phyloP scores from a whole-genome alignment of 495 filamentous ascomycete species.

The Xylaria flabelliformis region DNA sequence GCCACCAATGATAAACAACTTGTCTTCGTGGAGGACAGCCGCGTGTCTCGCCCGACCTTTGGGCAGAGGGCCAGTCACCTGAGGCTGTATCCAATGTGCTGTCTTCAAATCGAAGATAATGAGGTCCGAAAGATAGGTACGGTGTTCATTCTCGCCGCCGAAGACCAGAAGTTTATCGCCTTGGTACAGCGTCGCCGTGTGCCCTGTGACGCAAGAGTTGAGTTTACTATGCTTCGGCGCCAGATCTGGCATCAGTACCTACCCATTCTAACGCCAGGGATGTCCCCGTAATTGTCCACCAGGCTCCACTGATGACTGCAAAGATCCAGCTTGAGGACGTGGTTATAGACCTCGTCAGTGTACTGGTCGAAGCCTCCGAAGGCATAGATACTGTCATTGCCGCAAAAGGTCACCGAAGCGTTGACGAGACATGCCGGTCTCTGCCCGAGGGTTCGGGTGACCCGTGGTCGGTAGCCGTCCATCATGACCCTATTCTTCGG shows the following conservation, averaged over 20 bases:
- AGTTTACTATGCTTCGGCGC: slow-evolving; percentile 2
- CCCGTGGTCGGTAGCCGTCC: slow-evolving; percentile 79
- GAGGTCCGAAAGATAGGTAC: slow-evolving; percentile 92
- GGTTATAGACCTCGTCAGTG: slow-evolving; percentile 99
- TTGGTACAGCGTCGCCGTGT: slow-evolving; percentile 94
- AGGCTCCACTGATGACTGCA: slow-evolving; percentile 88
- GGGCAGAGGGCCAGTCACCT: slow-evolving; percentile 80
- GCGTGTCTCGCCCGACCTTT: slow-evolving; percentile 92
- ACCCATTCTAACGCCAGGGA: slow-evolving; percentile 98
- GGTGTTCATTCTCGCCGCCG: slow-evolving; percentile 96
- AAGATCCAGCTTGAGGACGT: slow-evolving; percentile 87
- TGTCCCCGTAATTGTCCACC: slow-evolving; percentile 98
- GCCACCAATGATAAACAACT: slow-evolving; percentile 91
- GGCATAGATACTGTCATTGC: slow-evolving; percentile 94
- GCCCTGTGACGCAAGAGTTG: slow-evolving; percentile 60
- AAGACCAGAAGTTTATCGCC: slow-evolving; percentile 94
- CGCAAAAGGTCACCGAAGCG: slow-evolving; percentile 96
- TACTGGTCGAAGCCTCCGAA: slow-evolving; percentile 99
- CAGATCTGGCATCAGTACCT: slow-evolving; percentile 33
- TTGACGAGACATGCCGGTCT: slow-evolving; percentile 94
- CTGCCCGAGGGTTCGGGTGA: slow-evolving; percentile 82
- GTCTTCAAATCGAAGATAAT: slow-evolving; percentile 95
- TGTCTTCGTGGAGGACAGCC: slow-evolving; percentile 93
- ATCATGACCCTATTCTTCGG: slow-evolving; percentile 64
- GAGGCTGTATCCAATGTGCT: slow-evolving; percentile 91